Evolutionary conservation across 768 basidiomycete species (phyloP).

Genomic region (Boletus edulis): DNA sequence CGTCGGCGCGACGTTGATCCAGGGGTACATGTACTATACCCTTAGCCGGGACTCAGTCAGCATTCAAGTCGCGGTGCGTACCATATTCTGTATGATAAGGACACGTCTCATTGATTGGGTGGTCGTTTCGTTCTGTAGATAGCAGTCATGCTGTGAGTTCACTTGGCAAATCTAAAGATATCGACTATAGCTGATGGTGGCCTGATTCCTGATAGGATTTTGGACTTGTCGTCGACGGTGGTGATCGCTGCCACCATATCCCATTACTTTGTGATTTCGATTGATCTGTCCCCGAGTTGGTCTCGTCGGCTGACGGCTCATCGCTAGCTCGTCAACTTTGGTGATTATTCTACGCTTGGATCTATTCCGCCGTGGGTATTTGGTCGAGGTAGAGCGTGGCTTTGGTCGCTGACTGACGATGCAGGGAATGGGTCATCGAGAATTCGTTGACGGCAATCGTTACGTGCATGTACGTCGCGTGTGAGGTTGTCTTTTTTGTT

Average conservation of each 20-base stretch:
- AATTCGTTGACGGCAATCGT: neutral
- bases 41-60: neutral
- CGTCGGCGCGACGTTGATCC: conserved; percentile 1
- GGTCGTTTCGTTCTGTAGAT: neutral
- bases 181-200: neutral
- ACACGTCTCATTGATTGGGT: neutral
- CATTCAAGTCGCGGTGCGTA: neutral
- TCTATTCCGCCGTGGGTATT: neutral
- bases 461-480: neutral
- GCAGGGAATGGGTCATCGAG: conserved; percentile 1
- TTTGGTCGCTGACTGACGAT: neutral
- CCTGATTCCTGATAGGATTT: neutral
- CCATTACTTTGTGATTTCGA: neutral
- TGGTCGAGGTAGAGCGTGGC: neutral
- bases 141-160: neutral
- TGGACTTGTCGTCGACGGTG: conserved; percentile 2
- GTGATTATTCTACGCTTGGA: neutral
- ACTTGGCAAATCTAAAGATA: neutral
- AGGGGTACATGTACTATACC: conserved; percentile 3
- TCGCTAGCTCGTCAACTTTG: neutral
- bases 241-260: neutral
- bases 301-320: neutral
- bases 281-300: neutral
- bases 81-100: too few species aligned
- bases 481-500: neutral